phyloP scores from a whole-genome alignment of 2,329 filamentous ascomycete genomes.

The Colletotrichum acutatum region DNA sequence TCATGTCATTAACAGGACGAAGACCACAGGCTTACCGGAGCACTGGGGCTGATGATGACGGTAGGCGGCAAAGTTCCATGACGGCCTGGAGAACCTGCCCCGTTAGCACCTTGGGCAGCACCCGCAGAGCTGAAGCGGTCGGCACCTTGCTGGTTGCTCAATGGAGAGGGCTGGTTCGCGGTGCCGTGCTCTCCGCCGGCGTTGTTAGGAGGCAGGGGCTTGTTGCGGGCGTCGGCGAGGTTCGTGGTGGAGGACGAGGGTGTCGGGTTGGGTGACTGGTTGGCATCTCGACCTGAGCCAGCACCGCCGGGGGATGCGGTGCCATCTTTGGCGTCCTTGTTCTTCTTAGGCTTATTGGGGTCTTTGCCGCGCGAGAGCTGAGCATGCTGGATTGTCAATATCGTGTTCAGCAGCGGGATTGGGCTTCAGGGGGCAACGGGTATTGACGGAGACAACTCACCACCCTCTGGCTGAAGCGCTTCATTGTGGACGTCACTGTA shows the following conservation, averaged over 20 bases:
- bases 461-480: constrained; percentile 97
- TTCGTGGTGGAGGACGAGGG: constrained; percentile 91
- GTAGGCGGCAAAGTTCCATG: constrained; percentile 79
- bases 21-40: constrained; percentile 72
- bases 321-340: constrained; percentile 78
- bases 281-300: constrained; percentile 61
- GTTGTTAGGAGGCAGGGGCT: constrained; percentile 74
- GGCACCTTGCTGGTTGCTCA: constrained; percentile 46
- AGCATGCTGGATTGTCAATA: constrained; percentile 62
- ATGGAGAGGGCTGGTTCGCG: constrained; percentile 53
- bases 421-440: constrained; percentile 23
- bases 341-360: constrained; percentile 85
- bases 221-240: constrained; percentile 86
- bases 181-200: constrained; percentile 55
- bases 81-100: constrained; percentile 71
- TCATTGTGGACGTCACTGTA: constrained; percentile 74
- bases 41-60: constrained; percentile 94
- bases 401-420: constrained; percentile 29
- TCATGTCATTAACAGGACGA: constrained; percentile 13
- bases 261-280: constrained; percentile 74
- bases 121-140: constrained; percentile 56
- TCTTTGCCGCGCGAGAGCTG: constrained; percentile 94
- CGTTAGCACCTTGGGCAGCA: constrained; percentile 50
- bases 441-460: constrained; percentile 66
- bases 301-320: constrained; percentile 80